A percentile compares a stretch with the other conserved stretches of the same genome.
Evolutionary conservation across 805 yeast species (phyloP).

Genomic region (Saturnispora besseyi): DNA sequence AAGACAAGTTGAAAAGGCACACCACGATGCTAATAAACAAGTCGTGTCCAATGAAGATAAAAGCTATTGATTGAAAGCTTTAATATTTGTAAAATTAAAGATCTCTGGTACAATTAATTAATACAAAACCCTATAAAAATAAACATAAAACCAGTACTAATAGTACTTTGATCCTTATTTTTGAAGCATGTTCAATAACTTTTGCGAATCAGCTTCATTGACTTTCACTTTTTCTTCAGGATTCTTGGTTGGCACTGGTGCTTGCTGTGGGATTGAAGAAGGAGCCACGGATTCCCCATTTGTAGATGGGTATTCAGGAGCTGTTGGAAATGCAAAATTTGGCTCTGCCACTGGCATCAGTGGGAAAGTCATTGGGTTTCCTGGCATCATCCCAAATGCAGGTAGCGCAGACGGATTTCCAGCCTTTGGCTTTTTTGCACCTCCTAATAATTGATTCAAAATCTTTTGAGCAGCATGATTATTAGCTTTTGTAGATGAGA

Average conservation of each 20-base stretch:
- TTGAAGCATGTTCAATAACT: not conserved
- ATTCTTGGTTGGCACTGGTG: not conserved
- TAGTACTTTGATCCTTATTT: not conserved
- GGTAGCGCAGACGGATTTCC: slow-evolving; percentile 2
- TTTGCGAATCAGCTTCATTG: slow-evolving; percentile 2
- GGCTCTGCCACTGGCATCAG: not conserved
- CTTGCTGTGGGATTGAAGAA: not conserved
- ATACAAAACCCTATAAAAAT: not conserved
- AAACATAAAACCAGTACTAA: not conserved
- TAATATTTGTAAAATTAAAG: not conserved
- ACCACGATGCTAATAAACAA: slow-evolving; percentile 24
- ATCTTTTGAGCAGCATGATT: slow-evolving; percentile 21
- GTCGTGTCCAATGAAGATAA: slow-evolving; percentile 33
- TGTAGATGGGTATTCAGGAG: not conserved
- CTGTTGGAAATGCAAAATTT: too few species aligned
- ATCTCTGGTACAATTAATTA: not conserved
- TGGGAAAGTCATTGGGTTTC: not conserved
- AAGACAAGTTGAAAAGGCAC: slow-evolving; percentile 30
- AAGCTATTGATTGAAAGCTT: not conserved
- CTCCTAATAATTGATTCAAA: slow-evolving; percentile 17
- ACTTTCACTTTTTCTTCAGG: not conserved
- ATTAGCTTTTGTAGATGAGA: slow-evolving; percentile 1
- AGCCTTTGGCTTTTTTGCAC: slow-evolving; percentile 13
- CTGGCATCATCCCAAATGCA: not conserved
- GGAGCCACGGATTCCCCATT: not conserved